These are phyloP conservation scores for Chalciporus sp. DNA, from an alignment of 1,284 basidiomycete genomes.

Conservation along the genomic window DNA sequence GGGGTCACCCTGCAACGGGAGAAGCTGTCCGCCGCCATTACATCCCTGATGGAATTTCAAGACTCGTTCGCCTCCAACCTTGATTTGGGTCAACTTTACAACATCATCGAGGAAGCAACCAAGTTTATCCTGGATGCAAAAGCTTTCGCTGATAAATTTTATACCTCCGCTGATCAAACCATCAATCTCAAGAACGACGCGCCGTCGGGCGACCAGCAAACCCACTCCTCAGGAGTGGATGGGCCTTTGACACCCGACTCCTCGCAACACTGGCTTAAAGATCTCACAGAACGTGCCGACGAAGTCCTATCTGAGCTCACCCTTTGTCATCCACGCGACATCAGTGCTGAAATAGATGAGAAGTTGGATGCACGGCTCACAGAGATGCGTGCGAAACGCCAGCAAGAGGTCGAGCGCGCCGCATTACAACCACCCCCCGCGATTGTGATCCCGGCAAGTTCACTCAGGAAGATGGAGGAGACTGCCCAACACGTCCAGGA, in stretches of 20 bases:
- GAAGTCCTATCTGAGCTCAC: conserved; percentile 35
- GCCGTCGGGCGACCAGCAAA: conserved; percentile 1
- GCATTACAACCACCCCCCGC: conserved; percentile 17
- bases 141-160: conserved; percentile 27
- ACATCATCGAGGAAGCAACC: conserved; percentile 20
- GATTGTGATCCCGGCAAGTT: conserved; percentile 23
- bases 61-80: conserved; percentile 23
- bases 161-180: conserved; percentile 23
- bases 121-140: conserved; percentile 30
- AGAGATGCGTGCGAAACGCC: conserved; percentile 25
- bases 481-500: conserved; percentile 16
- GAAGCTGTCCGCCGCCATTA: conserved; percentile 29
- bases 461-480: conserved; percentile 22
- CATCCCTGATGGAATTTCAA: conserved; percentile 26
- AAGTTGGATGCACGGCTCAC: conserved; percentile 21
- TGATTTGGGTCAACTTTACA: conserved; percentile 34
- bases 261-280: conserved; percentile 20
- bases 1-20: conserved; percentile 26
- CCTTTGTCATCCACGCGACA: conserved; percentile 22
- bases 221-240: neutral
- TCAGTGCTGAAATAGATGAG: conserved; percentile 25
- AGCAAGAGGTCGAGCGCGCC: conserved; percentile 21
- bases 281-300: conserved; percentile 34
- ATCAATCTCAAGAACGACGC: conserved; percentile 16
- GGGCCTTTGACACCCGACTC: conserved; percentile 1